Conservation (phyloP, 345 rosid species). For the Hibiscus tridactylites region DNA sequence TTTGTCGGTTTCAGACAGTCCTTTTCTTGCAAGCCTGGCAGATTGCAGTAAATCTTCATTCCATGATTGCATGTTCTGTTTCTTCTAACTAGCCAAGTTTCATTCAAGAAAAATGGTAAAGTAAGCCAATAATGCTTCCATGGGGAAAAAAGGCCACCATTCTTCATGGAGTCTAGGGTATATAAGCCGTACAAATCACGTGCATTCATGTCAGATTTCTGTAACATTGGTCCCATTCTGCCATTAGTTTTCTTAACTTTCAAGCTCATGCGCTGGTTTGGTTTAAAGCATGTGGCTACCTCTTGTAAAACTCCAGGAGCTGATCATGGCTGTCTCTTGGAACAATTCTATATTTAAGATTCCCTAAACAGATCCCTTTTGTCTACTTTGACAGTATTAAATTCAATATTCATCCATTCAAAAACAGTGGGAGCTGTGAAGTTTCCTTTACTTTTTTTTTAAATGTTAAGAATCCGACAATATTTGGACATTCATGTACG, state of each 20-base stretch:
- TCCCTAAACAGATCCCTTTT: background rate
- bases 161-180: background rate
- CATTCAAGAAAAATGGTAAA: background rate
- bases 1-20: background rate
- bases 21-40: slow-evolving; percentile 1
- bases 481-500: background rate
- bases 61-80: background rate
- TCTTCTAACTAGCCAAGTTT: background rate
- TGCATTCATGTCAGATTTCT: background rate
- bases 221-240: background rate
- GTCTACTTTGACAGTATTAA: background rate
- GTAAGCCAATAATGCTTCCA: background rate
- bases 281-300: background rate
- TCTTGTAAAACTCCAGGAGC: background rate
- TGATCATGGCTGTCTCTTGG: too few species aligned
- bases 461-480: background rate
- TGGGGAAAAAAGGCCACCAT: background rate
- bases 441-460: background rate
- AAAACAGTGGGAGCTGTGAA: background rate
- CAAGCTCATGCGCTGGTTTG: background rate
- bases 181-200: slow-evolving; percentile 3
- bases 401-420: background rate
- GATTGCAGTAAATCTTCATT: background rate
- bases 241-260: too few species aligned
- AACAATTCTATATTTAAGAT: too few species aligned